A percentile compares a stretch with the other conserved stretches of the same genome.
Evolutionary conservation across 2,329 filamentous ascomycete species (phyloP).

Genomic region (Fusarium sp.): DNA sequence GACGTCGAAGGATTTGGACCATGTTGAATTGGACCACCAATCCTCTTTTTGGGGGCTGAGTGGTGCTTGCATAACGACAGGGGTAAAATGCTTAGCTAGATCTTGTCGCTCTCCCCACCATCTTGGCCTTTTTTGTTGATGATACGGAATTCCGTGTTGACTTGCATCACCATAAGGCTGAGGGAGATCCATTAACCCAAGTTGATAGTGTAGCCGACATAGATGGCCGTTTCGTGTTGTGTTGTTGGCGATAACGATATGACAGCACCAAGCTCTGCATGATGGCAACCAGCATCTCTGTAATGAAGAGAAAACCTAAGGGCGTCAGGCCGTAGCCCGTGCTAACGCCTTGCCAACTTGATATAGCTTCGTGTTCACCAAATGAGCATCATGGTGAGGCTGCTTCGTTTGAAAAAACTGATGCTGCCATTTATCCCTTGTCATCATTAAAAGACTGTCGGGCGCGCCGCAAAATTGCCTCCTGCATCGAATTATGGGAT

Average conservation of each 20-base stretch:
- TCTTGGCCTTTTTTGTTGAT: neutral
- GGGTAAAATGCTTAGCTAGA: neutral
- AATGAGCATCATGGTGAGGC: accelerated
- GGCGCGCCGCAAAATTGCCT: no score
- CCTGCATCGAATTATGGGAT: accelerated
- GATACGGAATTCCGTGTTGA: neutral
- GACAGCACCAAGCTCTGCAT: neutral
- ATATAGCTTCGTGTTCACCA: no score
- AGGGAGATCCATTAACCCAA: neutral
- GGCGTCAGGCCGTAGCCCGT: accelerated
- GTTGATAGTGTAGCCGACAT: neutral
- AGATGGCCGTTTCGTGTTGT: neutral
- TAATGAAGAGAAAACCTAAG: neutral
- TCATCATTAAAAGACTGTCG: neutral
- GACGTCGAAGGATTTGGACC: conserved; percentile 16
- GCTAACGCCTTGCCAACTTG: no score
- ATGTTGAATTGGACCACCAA: neutral
- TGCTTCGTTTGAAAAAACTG: neutral
- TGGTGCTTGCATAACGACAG: neutral
- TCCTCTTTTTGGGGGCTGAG: neutral
- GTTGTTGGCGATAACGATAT: neutral
- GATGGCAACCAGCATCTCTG: neutral
- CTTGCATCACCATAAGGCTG: neutral
- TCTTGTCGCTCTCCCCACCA: neutral
- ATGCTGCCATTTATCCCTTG: no score